Conservation (phyloP, 73 alveolate species). For the Durusdinium trenchii region DNA sequence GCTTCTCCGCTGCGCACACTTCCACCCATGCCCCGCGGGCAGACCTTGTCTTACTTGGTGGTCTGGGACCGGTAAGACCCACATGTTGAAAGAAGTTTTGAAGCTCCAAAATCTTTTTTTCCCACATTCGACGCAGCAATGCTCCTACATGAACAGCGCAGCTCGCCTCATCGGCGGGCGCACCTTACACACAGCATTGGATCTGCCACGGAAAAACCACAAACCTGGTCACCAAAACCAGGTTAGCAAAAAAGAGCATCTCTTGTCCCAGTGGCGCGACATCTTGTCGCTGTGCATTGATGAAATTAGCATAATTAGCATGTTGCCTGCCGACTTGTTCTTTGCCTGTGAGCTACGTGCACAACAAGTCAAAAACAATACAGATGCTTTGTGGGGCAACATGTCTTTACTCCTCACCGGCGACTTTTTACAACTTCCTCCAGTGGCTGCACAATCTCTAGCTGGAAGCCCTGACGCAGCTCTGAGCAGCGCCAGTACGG, state of each 20-base stretch:
- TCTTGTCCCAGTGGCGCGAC: not conserved
- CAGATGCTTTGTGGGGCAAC: not conserved
- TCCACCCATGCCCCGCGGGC: not conserved
- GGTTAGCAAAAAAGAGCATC: not conserved
- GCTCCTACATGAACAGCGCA: slow-evolving; percentile 50
- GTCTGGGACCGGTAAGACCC: slow-evolving; percentile 46
- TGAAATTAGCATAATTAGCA: not conserved
- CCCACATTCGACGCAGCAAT: not conserved
- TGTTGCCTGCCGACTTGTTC: not conserved
- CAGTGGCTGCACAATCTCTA: not conserved
- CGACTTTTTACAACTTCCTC: slow-evolving; percentile 7
- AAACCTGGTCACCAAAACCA: not conserved
- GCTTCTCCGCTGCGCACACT: not conserved
- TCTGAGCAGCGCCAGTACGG: not conserved
- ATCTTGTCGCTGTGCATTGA: not conserved
- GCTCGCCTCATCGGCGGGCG: slow-evolving; percentile 38
- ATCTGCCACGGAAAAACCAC: not conserved
- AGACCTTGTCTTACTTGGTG: not conserved
- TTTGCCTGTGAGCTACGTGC: not conserved
- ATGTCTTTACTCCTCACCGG: not conserved
- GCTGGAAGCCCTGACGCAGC: not conserved
- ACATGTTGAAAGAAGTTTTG: not conserved
- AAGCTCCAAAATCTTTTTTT: not conserved
- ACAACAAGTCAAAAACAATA: not conserved
- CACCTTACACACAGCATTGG: slow-evolving; percentile 13